Base-by-base conservation (phyloP, 495 filamentous ascomycete genomes). In the Daldinia decipiens region DNA sequence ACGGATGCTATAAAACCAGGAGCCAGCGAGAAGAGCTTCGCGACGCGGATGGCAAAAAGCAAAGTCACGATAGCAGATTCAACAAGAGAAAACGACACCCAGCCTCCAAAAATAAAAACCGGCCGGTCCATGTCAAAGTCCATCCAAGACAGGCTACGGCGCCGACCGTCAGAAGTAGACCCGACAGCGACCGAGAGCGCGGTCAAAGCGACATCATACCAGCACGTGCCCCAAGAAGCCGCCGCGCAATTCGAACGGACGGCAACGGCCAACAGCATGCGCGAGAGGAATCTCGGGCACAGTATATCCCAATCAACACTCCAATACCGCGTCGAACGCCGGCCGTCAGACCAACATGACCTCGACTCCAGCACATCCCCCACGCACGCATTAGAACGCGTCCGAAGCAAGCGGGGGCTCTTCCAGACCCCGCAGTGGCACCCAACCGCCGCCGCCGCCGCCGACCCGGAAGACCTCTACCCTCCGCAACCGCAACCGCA, bases 241-340 rank as follows among this genome's bases (percentile, higher is more conserved):
- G 84, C 85, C 6, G 68, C 79, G 6, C 80, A 84, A 53, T 87
- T 87, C 65, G 75, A 79, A 21, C 72, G 81, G 17, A 86, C 85
- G 5, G 79, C 82, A 9, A 85, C 83, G 0, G 74, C 76, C 6
- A 76, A 79, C 21, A 39, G 70, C 36, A 82, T 82, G 77, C 77
- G 76, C 29, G 65, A 76, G 27, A 66, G 66, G 55, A 60, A 78
- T 8, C 39, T 75, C 15, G 63, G 75, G 5, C 83, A 85, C 56
- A 82, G 83, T 9, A 64, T 86, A 7, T 80, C 82, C 1, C 62
- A 72, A 47, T 61, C 76, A 26, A 81, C 78, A 0, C 53, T 84
- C 40, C 78, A 78, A 36, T 63, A 72, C 39, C 79, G 82, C 56
- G 19, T 73, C 17, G 71, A 79, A 4, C 73, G 65, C 6, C 64